These are phyloP conservation scores for Sphagnum magellanicum DNA, from an alignment of 228 moss, liverwort and hornwort genomes.

Conservation along the genomic window DNA sequence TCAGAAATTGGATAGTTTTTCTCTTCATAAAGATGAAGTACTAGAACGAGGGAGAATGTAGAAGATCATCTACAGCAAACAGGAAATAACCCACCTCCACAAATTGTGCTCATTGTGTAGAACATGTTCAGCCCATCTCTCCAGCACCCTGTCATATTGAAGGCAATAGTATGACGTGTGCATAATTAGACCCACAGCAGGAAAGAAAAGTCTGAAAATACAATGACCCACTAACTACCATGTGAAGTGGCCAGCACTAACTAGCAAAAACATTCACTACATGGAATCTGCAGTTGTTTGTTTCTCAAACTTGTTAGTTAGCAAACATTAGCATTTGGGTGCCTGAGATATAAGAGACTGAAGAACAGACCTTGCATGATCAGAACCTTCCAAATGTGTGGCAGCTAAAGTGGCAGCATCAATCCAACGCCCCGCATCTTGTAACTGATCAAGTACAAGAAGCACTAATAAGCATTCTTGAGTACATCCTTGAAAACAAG, in stretches of 20 bases:
- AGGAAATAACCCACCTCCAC: slow-evolving; percentile 59
- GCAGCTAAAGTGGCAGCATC: slow-evolving; percentile 97
- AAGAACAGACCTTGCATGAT: slow-evolving; percentile 69
- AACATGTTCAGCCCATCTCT: slow-evolving; percentile 97
- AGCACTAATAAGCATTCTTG: not conserved
- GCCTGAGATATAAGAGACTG: not conserved
- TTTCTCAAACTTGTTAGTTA: not conserved
- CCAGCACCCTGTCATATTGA: slow-evolving; percentile 66
- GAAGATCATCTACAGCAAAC: not conserved
- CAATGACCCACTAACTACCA: not conserved
- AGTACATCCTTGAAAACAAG: no score
- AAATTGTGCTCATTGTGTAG: slow-evolving; percentile 81
- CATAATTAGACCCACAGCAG: not conserved
- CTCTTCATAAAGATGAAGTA: not conserved
- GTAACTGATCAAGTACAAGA: slow-evolving; percentile 54
- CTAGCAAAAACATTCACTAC: not conserved
- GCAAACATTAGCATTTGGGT: not conserved
- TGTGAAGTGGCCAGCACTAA: not conserved
- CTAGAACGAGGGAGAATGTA: not conserved
- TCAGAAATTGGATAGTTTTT: not conserved
- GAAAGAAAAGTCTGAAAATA: not conserved
- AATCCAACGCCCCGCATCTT: slow-evolving; percentile 98
- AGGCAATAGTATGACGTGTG: no score
- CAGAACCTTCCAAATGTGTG: slow-evolving; percentile 85
- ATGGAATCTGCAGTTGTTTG: not conserved